These are phyloP conservation scores for Lactarius vividus DNA, from an alignment of 768 basidiomycete species.

Conservation along the genomic window DNA sequence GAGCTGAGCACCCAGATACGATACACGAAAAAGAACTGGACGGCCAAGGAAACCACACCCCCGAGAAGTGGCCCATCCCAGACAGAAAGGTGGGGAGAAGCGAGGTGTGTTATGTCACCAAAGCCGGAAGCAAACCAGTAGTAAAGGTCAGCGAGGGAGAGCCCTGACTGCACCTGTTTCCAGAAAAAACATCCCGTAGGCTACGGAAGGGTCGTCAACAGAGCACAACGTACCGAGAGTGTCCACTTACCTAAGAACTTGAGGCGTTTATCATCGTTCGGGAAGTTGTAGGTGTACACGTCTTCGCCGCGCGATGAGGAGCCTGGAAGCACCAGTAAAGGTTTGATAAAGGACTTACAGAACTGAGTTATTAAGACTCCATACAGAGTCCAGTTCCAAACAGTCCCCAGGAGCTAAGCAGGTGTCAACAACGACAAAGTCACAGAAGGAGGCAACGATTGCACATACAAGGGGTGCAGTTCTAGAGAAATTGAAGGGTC, in stretches of 20 bases:
- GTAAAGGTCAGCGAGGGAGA: conserved; percentile 11
- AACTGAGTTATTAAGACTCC: conserved; percentile 13
- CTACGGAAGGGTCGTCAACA: not conserved
- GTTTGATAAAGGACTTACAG: conserved; percentile 3
- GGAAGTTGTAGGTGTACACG: conserved; percentile 19
- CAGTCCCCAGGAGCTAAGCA: conserved; percentile 12
- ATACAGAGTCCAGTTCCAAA: conserved; percentile 20
- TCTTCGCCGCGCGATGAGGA: conserved; percentile 5
- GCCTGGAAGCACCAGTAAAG: not conserved
- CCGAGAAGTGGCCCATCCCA: not conserved
- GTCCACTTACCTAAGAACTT: conserved; percentile 3
- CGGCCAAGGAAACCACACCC: not conserved
- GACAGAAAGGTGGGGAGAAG: not conserved
- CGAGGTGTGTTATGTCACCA: conserved; percentile 21
- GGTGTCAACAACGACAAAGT: not conserved
- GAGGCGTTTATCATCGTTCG: not conserved
- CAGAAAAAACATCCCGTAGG: conserved; percentile 7
- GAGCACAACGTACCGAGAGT: not conserved
- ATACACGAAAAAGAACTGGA: not conserved
- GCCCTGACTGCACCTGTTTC: conserved; percentile 14
- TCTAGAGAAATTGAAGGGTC: not conserved
- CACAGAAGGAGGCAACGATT: not conserved
- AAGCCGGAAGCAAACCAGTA: conserved; percentile 14
- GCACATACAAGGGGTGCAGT: conserved; percentile 12
- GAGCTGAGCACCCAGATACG: not conserved